Evolutionary conservation across 2,329 filamentous ascomycete genomes (phyloP).

Genomic region (Bipolaris oryzae): DNA sequence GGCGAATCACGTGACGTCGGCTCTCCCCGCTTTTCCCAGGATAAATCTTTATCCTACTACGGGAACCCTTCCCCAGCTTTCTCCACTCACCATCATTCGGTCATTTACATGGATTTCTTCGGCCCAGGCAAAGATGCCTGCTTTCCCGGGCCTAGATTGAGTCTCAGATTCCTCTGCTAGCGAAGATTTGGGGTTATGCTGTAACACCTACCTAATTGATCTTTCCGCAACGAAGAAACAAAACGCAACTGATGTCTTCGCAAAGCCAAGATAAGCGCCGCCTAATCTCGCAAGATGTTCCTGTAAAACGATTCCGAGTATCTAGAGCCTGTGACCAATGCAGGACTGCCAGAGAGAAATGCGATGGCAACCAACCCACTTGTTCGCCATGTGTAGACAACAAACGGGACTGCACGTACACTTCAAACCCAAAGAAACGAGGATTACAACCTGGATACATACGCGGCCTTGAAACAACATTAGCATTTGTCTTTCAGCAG

Average conservation of each 20-base stretch:
- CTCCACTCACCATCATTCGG: slow-evolving; percentile 3
- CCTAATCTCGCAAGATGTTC: slow-evolving; percentile 21
- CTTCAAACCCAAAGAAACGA: slow-evolving; percentile 74
- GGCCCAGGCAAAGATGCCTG: slow-evolving; percentile 1
- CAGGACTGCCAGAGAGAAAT: slow-evolving; percentile 70
- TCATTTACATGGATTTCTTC: slow-evolving; percentile 10
- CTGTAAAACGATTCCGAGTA: slow-evolving; percentile 63
- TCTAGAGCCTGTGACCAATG: slow-evolving; percentile 73
- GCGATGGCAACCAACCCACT: slow-evolving; percentile 69
- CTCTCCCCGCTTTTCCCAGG: slow-evolving; percentile 6
- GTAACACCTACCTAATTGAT: neutral
- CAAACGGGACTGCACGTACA: slow-evolving; percentile 71
- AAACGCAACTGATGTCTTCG: slow-evolving; percentile 22
- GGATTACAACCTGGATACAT: slow-evolving; percentile 69
- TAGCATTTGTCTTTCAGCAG: slow-evolving; percentile 54
- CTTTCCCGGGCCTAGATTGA: neutral
- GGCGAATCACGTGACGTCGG: slow-evolving; percentile 14
- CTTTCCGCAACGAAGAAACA: neutral
- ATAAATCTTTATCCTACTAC: slow-evolving; percentile 18
- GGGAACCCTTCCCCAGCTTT: slow-evolving; percentile 16
- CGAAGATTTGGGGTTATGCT: neutral
- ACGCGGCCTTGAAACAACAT: slow-evolving; percentile 65
- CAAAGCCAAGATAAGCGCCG: slow-evolving; percentile 29
- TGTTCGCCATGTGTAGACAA: slow-evolving; percentile 70
- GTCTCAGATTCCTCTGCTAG: neutral